Base-by-base conservation (phyloP, 192 early-diverging fungal genomes). In the Linnemannia exigua region DNA sequence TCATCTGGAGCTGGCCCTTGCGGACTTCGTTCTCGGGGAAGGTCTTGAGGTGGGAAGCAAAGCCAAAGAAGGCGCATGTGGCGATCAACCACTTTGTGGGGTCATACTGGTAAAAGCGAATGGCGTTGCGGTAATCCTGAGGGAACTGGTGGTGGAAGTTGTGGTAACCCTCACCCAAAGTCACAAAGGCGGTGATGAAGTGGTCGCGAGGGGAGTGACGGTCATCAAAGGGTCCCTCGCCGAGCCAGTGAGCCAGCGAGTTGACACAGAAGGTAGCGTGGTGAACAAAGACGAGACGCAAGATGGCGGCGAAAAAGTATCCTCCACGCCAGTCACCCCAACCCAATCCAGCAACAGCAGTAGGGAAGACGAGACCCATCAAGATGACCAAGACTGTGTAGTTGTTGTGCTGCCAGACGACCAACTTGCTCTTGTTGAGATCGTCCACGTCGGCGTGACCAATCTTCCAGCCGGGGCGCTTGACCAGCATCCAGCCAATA, bases 71-170 rank as follows among this genome's bases (percentile, higher is more conserved):
- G 5, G 93, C 92, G 73, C 83, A 84, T 37, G 79, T 11, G 70
- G 84, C 89, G 54, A 96, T 96, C n/a, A 96, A 81, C 95, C 95
- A 96, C 87, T 96, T 96, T 79, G 95, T 96, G 28, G 95, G 95
- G 80, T 96, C 95, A 80, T 95, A 96, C 89, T 96, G 94, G 84
- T 93, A 92, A 80, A 91, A 91, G 66, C 80, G 83, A 75, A 96
- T 95, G 67, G 95, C 95, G 76, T 96, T 96, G 75, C 95, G 94
- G 87, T 96, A 96, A 90, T 96, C 95, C 77, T 92, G 89, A 48
- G 95, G 95, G 91, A 96, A 96, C 87, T 96, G 92, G 82, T 96
- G 95, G 83, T 96, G 95, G 91, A 95, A 95, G 88, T 96, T 96
- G 90, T 96, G 95, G 87, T 96, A 95, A 35, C 95, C 95, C 88